Conservation (phyloP, 2,329 filamentous ascomycete species). For the Cadophora malorum region DNA sequence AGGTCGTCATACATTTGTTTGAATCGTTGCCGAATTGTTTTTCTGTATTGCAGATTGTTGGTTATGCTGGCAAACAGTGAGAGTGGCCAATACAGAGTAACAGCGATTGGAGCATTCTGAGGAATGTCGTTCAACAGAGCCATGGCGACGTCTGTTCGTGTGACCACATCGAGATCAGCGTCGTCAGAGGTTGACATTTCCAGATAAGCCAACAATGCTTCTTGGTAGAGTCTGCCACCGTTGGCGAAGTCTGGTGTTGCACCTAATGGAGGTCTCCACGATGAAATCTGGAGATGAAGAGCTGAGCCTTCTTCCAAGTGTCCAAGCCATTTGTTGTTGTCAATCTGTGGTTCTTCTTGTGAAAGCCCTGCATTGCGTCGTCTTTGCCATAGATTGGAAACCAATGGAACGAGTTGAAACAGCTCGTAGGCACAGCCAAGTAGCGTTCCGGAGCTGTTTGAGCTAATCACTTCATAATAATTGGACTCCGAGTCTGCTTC, state of each 20-base stretch:
- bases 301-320: background rate
- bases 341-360: background rate
- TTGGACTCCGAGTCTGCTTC: background rate
- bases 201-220: background rate
- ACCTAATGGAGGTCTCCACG: background rate
- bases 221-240: background rate
- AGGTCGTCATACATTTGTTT: background rate
- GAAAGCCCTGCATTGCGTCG: background rate
- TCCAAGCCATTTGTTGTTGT: background rate
- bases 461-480: background rate
- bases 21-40: background rate
- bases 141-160: background rate
- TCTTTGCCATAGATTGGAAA: background rate
- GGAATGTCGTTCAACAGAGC: background rate
- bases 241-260: background rate
- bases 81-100: background rate
- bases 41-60: background rate
- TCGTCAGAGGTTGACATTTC: background rate
- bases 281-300: background rate
- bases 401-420: background rate
- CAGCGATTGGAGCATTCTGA: background rate
- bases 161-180: background rate
- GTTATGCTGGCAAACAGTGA: background rate
- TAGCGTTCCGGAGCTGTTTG: background rate
- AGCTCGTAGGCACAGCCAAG: background rate